These are phyloP conservation scores for Fragaria iinumae DNA, from an alignment of 306 rosid genomes.

Conservation along the genomic window DNA sequence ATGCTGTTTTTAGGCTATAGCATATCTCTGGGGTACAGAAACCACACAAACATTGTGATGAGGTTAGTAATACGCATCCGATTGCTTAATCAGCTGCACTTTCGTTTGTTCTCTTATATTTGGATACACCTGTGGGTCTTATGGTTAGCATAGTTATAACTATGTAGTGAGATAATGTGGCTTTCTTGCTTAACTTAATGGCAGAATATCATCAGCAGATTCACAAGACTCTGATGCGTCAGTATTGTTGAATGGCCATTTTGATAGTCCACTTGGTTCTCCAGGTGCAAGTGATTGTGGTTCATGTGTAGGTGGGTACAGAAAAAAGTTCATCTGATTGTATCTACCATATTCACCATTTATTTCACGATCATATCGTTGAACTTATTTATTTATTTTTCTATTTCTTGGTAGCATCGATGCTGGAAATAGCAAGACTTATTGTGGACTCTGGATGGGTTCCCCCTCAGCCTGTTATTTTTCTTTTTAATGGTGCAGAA, in stretches of 20 bases:
- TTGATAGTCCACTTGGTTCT: slow-evolving; percentile 92
- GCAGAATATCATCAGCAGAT: slow-evolving; percentile 69
- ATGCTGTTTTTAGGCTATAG: slow-evolving; percentile 82
- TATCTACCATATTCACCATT: slow-evolving; percentile 12
- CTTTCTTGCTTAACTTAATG: slow-evolving; percentile 30
- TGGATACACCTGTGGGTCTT: background rate
- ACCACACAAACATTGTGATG: slow-evolving; percentile 72
- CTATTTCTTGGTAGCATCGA: slow-evolving; percentile 56
- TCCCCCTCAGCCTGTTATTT: slow-evolving; percentile 74
- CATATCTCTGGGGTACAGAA: slow-evolving; percentile 81
- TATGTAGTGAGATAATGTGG: slow-evolving; percentile 3
- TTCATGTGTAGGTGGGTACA: slow-evolving; percentile 91
- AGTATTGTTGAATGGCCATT: slow-evolving; percentile 84
- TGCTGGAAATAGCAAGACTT: slow-evolving; percentile 88
- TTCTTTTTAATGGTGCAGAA: slow-evolving; percentile 98
- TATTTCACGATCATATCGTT: slow-evolving; percentile 17
- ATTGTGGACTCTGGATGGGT: slow-evolving; percentile 81
- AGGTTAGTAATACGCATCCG: slow-evolving; percentile 44
- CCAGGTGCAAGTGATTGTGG: slow-evolving; percentile 99
- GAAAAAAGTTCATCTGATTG: slow-evolving; percentile 20
- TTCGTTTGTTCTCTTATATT: background rate
- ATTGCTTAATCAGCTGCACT: background rate
- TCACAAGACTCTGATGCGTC: slow-evolving; percentile 74
- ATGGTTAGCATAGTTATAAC: background rate
- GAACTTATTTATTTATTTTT: slow-evolving; percentile 5